Conservation (phyloP, 2,329 filamentous ascomycete species). For the Claviceps capensis region DNA sequence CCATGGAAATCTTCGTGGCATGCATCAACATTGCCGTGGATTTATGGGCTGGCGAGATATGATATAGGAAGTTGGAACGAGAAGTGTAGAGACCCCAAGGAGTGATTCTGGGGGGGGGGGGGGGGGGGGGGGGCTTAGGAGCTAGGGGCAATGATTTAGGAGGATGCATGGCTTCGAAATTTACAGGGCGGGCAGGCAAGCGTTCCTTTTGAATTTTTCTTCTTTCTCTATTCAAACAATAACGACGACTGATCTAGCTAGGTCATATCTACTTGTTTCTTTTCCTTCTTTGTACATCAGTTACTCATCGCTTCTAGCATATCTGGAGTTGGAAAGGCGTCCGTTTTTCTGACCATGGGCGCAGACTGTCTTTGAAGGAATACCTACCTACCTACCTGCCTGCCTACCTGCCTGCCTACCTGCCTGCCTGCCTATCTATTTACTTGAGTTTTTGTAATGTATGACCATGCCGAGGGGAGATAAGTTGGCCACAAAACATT, state of each 20-base stretch:
- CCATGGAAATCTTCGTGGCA: conserved; percentile 86
- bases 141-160: not conserved
- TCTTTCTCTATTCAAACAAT: not conserved
- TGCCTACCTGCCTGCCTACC: too few species aligned
- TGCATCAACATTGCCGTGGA: conserved; percentile 93
- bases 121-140: not conserved
- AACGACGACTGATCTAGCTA: not conserved
- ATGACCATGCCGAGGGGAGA: not conserved
- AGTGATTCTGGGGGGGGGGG: not conserved
- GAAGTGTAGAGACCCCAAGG: not conserved
- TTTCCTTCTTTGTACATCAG: not conserved
- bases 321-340: not conserved
- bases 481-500: too few species aligned
- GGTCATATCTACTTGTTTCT: not conserved
- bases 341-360: not conserved
- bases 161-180: not conserved
- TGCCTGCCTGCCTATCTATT: not conserved
- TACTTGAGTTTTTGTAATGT: not conserved
- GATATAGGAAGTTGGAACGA: conserved; percentile 1
- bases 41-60: conserved; percentile 46
- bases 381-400: too few species aligned
- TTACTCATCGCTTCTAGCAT: not conserved
- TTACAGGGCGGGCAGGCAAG: not conserved
- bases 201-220: not conserved
- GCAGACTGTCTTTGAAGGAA: too few species aligned